phyloP scores from a whole-genome alignment of 805 yeast genomes.

The Barnettozyma sucrosica region DNA sequence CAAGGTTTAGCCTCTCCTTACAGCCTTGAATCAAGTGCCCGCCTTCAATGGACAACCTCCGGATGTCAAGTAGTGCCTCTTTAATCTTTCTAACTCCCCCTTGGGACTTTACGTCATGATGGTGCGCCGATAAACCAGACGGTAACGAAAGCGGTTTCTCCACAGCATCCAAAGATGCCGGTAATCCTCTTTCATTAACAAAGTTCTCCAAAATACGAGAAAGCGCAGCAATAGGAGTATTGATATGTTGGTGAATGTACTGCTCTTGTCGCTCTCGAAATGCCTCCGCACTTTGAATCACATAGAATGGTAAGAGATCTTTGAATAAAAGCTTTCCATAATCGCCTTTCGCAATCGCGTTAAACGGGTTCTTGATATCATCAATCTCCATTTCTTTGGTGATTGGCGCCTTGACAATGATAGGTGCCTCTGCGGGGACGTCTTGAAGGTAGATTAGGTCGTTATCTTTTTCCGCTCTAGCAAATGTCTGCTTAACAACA shows the following conservation, averaged over 20 bases:
- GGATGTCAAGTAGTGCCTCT: slow-evolving; percentile 40
- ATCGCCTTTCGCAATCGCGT: slow-evolving; percentile 16
- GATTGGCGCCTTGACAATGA: slow-evolving; percentile 46
- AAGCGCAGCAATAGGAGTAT: slow-evolving; percentile 44
- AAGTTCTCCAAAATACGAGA: slow-evolving; percentile 39
- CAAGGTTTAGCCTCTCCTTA: slow-evolving; percentile 41
- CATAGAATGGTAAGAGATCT: slow-evolving; percentile 59
- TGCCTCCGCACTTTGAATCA: slow-evolving; percentile 62
- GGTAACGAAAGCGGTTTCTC: slow-evolving; percentile 54
- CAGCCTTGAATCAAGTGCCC: slow-evolving; percentile 40
- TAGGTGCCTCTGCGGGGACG: slow-evolving; percentile 48
- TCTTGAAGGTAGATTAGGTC: slow-evolving; percentile 68
- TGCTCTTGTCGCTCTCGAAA: slow-evolving; percentile 59
- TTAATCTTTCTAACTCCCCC: slow-evolving; percentile 48
- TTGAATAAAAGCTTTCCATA: slow-evolving; percentile 39
- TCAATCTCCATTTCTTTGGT: slow-evolving; percentile 42
- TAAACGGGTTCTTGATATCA: slow-evolving; percentile 30
- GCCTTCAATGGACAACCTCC: slow-evolving; percentile 36
- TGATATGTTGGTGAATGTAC: slow-evolving; percentile 41
- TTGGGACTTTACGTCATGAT: slow-evolving; percentile 42
- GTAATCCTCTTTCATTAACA: slow-evolving; percentile 46
- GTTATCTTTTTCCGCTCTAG: slow-evolving; percentile 68
- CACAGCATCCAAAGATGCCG: slow-evolving; percentile 56
- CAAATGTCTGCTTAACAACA: slow-evolving; percentile 39
- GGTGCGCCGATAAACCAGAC: slow-evolving; percentile 46